Evolutionary conservation across 2,329 filamentous ascomycete species (phyloP), one percentile per base, ranked within the genome.

Genomic region (Leptodontidium sp.): DNA sequence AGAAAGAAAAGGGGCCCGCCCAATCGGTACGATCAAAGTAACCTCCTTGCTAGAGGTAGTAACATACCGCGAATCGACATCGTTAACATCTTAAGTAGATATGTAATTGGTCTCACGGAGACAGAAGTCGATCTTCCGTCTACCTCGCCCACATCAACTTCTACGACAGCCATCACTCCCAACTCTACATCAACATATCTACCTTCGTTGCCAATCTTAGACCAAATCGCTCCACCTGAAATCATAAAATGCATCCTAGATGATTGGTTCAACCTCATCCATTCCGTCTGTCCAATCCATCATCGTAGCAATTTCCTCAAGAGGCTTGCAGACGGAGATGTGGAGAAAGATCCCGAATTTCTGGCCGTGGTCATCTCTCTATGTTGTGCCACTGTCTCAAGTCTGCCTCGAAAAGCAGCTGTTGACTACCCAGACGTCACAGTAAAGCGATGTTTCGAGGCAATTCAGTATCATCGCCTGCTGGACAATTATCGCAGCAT

Each of bases 211-310:
- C 21, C 12, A 8, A 40, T 45, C 38, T 57, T 68, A 14, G 49
- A 55, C 35, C 47, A 57, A 17, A 53, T 75, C 43, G 72, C 69
- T 9, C 61, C 70, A 12, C 45, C 62, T 15, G 52, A 52, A 32
- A 63, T 61, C 12, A 66, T 76, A 38, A 57, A 49, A 17, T 67
- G 68, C 21, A 70, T 81, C 1, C 72, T 81, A 4, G 59, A 73
- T 52, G 75, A 79, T 62, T 81, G 78, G 78, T 81, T 81, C 73
- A 71, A 76, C n/a, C 71, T 77, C 59, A 75, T 81, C 45, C 78
- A 81, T 71, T 74, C 80, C 3, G 66, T 81, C 3, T 76, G 77
- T 7, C 80, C 80, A 1, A 74, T 79, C 11, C 69, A 80, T 14
- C 75, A 79, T 66, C 77, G 78, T 6, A 74, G 75, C 21, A 53